These are phyloP conservation scores for Moniliophthora roreri DNA, from an alignment of 1,284 basidiomycete species.

Conservation along the genomic window DNA sequence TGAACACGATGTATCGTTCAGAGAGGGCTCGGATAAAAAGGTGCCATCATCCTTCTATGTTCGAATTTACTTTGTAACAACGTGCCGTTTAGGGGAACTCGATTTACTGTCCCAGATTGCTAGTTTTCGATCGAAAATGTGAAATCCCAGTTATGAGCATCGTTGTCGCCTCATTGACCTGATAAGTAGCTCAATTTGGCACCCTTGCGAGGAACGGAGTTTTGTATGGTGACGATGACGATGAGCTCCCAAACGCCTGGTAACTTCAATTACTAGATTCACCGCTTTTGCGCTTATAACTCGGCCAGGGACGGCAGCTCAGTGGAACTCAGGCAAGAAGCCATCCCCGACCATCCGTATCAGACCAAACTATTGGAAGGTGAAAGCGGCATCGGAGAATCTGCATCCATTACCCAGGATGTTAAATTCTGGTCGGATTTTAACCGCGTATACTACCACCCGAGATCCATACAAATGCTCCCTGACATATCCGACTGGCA, in stretches of 20 bases:
- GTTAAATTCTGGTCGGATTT: slow-evolving; percentile 80
- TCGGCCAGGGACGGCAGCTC: slow-evolving; percentile 49
- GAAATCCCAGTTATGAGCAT: slow-evolving; percentile 15
- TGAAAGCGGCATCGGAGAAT: slow-evolving; percentile 21
- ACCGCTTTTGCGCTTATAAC: slow-evolving; percentile 4
- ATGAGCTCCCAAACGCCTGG: slow-evolving; percentile 28
- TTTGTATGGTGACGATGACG: slow-evolving; percentile 28
- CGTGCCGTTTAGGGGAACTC: slow-evolving; percentile 43
- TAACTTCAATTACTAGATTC: slow-evolving; percentile 22
- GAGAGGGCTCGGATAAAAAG: slow-evolving; percentile 51
- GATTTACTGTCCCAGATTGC: slow-evolving; percentile 61
- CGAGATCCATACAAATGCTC: slow-evolving; percentile 62
- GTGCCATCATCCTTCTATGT: slow-evolving; percentile 24
- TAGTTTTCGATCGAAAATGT: slow-evolving; percentile 71
- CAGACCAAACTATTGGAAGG: slow-evolving; percentile 47
- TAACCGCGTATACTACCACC: slow-evolving; percentile 65
- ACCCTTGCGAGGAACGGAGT: slow-evolving; percentile 47
- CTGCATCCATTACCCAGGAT: slow-evolving; percentile 20
- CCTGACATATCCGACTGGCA: slow-evolving; percentile 59
- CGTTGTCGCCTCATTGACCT: not conserved
- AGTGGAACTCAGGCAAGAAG: slow-evolving; percentile 52
- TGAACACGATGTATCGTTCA: slow-evolving; percentile 61
- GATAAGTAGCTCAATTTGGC: slow-evolving; percentile 60
- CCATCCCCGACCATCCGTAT: slow-evolving; percentile 53
- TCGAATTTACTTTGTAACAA: slow-evolving; percentile 4